phyloP scores from a whole-genome alignment of 768 basidiomycete genomes.

The Suillus spraguei region DNA sequence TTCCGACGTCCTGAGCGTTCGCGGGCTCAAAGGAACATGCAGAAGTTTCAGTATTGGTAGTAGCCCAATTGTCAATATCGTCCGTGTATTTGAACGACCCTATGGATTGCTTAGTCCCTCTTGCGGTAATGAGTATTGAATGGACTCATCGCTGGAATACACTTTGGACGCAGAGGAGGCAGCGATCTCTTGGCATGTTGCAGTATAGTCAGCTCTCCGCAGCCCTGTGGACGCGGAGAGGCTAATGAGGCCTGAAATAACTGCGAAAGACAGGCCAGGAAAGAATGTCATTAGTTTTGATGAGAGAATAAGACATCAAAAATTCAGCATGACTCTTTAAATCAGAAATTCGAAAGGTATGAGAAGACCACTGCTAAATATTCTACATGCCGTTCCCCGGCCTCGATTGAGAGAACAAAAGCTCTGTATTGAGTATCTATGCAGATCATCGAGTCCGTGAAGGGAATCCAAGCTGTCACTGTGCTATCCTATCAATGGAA shows the following conservation, averaged over 20 bases:
- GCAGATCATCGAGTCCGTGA: too few relatives aligned
- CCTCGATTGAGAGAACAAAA: background rate
- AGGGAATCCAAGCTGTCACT: too few relatives aligned
- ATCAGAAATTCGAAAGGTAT: background rate
- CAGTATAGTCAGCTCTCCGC: background rate
- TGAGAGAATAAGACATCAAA: background rate
- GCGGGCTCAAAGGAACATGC: slow-evolving; percentile 63
- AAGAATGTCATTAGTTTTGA: background rate
- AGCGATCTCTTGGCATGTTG: slow-evolving; percentile 39
- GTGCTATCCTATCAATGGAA: too few relatives aligned
- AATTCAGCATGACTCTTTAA: background rate
- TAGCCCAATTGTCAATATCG: slow-evolving; percentile 54
- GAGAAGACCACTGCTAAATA: background rate
- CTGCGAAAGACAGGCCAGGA: background rate
- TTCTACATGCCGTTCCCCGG: background rate
- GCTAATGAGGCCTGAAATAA: background rate
- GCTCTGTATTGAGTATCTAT: too few relatives aligned
- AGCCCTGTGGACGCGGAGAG: background rate
- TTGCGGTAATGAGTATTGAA: background rate
- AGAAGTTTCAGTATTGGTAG: slow-evolving; percentile 47
- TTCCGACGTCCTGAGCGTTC: slow-evolving; percentile 49
- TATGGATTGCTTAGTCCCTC: slow-evolving; percentile 3
- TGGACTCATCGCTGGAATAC: slow-evolving; percentile 40
- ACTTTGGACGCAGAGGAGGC: slow-evolving; percentile 47
- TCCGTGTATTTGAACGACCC: slow-evolving; percentile 34